Percentiles rank a stretch among this genome's conserved stretches.
Conservation (phyloP, 495 filamentous ascomycete genomes). For the Usnea hakonensis region DNA sequence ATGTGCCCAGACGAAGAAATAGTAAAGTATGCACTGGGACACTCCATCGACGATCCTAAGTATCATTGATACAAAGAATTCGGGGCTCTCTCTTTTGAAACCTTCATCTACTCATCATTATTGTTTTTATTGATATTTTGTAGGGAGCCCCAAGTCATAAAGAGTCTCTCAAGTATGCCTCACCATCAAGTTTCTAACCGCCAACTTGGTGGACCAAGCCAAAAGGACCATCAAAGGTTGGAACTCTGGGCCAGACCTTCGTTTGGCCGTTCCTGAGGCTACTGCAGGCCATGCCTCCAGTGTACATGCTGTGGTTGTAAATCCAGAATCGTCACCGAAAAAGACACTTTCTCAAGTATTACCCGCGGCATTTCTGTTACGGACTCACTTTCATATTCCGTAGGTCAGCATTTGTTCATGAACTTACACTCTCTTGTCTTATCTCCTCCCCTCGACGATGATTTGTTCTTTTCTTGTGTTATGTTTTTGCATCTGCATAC, state of each 20-base stretch:
- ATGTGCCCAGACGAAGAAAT: not conserved
- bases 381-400: not conserved
- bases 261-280: constrained; percentile 16
- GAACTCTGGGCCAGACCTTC: constrained; percentile 8
- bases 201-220: not conserved
- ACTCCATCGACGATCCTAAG: no score
- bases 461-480: constrained; percentile 10
- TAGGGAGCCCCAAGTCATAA: not conserved
- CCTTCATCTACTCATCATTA: no score
- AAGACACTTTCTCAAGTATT: not conserved
- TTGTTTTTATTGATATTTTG: no score
- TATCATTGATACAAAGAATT: no score
- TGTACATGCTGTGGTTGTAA: constrained; percentile 15
- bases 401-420: constrained; percentile 1
- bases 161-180: not conserved
- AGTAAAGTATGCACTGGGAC: no score
- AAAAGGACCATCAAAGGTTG: no score
- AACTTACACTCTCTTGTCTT: constrained; percentile 13
- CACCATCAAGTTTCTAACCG: not conserved
- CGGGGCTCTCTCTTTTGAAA: not conserved
- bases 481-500: constrained; percentile 1
- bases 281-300: constrained; percentile 17
- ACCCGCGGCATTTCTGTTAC: constrained; percentile 3
- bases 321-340: constrained; percentile 3
- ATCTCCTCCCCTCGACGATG: constrained; percentile 4